phyloP scores from a whole-genome alignment of 2,329 filamentous ascomycete species.

The Fusarium buxicola region DNA sequence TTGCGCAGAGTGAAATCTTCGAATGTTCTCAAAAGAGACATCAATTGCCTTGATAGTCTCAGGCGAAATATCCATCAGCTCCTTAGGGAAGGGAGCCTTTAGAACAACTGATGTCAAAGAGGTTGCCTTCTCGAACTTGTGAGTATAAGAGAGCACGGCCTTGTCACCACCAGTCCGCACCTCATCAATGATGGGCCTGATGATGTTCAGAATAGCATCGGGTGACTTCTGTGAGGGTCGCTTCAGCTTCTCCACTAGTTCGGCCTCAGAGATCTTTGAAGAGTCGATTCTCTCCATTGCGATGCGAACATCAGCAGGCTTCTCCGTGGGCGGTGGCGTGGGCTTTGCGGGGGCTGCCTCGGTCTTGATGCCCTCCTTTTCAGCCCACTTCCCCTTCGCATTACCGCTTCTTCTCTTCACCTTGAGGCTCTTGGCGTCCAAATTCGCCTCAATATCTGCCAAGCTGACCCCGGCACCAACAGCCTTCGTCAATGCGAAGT shows the following conservation, averaged over 20 bases:
- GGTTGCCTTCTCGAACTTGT: conserved; percentile 97
- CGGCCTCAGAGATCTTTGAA: conserved; percentile 69
- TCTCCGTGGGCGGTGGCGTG: conserved; percentile 45
- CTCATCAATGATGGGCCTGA: conserved; percentile 90
- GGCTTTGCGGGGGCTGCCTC: conserved; percentile 52
- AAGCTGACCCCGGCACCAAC: conserved; percentile 85
- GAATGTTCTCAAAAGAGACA: conserved; percentile 92
- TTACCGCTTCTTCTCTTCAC: conserved; percentile 93
- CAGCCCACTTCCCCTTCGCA: conserved; percentile 92
- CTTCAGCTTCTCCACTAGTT: conserved; percentile 80
- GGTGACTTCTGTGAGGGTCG: conserved; percentile 94
- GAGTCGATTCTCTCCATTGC: conserved; percentile 85
- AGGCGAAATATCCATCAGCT: conserved; percentile 84
- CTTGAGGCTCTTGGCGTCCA: conserved; percentile 95
- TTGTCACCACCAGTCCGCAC: conserved; percentile 87
- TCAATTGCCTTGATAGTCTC: conserved; percentile 96
- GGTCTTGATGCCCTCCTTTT: conserved; percentile 77
- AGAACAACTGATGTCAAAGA: conserved; percentile 90
- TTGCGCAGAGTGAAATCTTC: conserved; percentile 92
- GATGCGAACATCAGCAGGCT: conserved; percentile 68
- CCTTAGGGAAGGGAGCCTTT: conserved; percentile 85
- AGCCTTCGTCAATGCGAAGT: conserved; percentile 94
- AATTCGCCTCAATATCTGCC: conserved; percentile 89
- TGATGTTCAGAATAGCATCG: conserved; percentile 92
- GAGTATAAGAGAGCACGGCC: conserved; percentile 90